A percentile compares a stretch with the other conserved stretches of the same genome.
These are phyloP conservation scores for Dipteronia sinensis DNA, from an alignment of 345 rosid species.

Conservation along the genomic window DNA sequence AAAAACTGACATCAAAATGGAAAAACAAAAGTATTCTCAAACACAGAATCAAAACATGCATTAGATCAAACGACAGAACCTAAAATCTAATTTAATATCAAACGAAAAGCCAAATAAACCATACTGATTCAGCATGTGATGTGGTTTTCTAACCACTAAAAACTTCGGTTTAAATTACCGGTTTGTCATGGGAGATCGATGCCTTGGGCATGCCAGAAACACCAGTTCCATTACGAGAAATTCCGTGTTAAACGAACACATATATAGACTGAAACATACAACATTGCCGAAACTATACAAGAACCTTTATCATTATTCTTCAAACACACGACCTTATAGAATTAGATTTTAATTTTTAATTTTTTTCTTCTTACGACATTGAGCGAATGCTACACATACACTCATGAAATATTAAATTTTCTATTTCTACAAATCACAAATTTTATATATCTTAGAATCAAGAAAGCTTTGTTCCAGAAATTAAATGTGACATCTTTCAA, in stretches of 20 bases:
- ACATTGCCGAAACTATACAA: background rate
- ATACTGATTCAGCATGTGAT: background rate
- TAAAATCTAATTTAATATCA: background rate
- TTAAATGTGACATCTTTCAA: too few species aligned
- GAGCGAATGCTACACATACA: too few species aligned
- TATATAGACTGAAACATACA: background rate
- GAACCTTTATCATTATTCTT: too few species aligned
- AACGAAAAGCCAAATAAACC: conserved; percentile 6
- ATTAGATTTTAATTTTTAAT: too few species aligned
- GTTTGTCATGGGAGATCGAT: conserved; percentile 85
- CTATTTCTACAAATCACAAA: too few species aligned
- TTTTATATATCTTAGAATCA: too few species aligned
- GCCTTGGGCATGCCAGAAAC: conserved; percentile 74
- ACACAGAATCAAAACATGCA: too few species aligned
- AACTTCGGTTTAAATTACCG: conserved; percentile 47
- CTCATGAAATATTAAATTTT: too few species aligned
- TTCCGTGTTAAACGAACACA: conserved; percentile 33
- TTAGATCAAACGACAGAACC: background rate
- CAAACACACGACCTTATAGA: too few species aligned
- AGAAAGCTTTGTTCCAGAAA: background rate
- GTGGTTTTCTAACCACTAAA: background rate
- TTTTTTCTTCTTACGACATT: too few species aligned
- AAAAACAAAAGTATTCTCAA: too few species aligned
- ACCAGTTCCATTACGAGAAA: conserved; percentile 54
- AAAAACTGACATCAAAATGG: too few species aligned